Conservation (phyloP, 257 asterid species). For the Plantago elongata region DNA sequence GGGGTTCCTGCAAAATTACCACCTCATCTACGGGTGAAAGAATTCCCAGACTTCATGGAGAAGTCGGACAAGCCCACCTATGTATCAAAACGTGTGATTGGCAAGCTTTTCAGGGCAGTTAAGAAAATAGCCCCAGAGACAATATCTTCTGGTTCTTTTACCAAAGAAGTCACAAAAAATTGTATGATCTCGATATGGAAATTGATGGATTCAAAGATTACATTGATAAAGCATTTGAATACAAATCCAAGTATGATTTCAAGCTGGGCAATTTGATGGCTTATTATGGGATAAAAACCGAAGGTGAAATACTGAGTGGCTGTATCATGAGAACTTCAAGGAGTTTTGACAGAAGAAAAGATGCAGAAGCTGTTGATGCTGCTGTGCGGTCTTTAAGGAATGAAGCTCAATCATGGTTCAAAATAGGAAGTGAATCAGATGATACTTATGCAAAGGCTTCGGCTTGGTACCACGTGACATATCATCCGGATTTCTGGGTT, state of each 20-base stretch:
- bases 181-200: slow-evolving; percentile 62
- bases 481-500: slow-evolving; percentile 66
- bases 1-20: slow-evolving; percentile 91
- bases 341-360: slow-evolving; percentile 70
- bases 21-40: slow-evolving; percentile 56
- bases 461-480: slow-evolving; percentile 85
- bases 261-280: slow-evolving; percentile 87
- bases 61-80: slow-evolving; percentile 62
- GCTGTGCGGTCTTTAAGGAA: slow-evolving; percentile 71
- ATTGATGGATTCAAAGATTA: slow-evolving; percentile 59
- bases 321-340: slow-evolving; percentile 60
- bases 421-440: slow-evolving; percentile 40
- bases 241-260: slow-evolving; percentile 64
- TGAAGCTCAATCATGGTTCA: slow-evolving; percentile 70
- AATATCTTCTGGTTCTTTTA: slow-evolving; percentile 34
- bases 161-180: slow-evolving; percentile 46
- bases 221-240: slow-evolving; percentile 52
- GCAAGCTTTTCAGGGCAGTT: slow-evolving; percentile 72
- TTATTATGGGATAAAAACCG: slow-evolving; percentile 71
- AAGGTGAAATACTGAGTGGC: slow-evolving; percentile 82
- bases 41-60: slow-evolving; percentile 92
- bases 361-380: slow-evolving; percentile 61
- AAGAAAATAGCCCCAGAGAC: slow-evolving; percentile 46
- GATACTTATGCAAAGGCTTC: slow-evolving; percentile 67
- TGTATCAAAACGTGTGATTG: slow-evolving; percentile 48